Conservation (phyloP, 345 rosid species). For the Dovyalis caffra region DNA sequence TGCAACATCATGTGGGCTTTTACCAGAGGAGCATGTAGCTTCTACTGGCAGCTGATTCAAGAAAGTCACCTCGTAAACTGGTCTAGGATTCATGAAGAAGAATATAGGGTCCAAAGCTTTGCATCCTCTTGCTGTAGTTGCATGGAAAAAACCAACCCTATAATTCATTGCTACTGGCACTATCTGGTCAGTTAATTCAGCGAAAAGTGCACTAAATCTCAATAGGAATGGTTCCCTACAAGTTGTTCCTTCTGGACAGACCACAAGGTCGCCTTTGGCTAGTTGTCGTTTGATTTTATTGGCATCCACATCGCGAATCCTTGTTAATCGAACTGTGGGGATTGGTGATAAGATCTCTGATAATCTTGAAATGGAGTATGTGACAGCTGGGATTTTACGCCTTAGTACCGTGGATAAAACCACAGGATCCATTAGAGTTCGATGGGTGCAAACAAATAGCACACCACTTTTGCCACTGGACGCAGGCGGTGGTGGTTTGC, state of each 20-base stretch:
- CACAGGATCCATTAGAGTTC: conserved; percentile 93
- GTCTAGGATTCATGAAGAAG: conserved; percentile 95
- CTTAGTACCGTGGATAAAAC: conserved; percentile 63
- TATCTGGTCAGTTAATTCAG: conserved; percentile 74
- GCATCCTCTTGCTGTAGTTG: conserved; percentile 93
- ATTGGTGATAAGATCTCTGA: conserved; percentile 86
- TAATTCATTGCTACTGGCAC: conserved; percentile 96
- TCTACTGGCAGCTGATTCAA: conserved; percentile 75
- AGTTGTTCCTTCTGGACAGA: conserved; percentile 93
- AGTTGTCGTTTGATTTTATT: conserved; percentile 58
- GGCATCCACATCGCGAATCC: conserved; percentile 64
- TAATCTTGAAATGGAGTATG: conserved; percentile 75
- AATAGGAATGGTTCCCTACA: conserved; percentile 86
- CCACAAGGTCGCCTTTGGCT: conserved; percentile 66
- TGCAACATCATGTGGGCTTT: conserved; percentile 87
- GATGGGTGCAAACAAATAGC: conserved; percentile 84
- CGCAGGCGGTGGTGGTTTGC: conserved; percentile 64
- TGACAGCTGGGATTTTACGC: conserved; percentile 84
- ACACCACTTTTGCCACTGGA: conserved; percentile 47
- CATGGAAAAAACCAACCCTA: conserved; percentile 89
- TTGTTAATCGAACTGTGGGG: conserved; percentile 74
- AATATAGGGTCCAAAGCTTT: conserved; percentile 84
- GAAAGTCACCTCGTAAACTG: conserved; percentile 86
- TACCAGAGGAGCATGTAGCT: conserved; percentile 87
- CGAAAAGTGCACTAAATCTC: conserved; percentile 84